Evolutionary conservation across 345 rosid genomes (phyloP).

Genomic region (Brassica napus): DNA sequence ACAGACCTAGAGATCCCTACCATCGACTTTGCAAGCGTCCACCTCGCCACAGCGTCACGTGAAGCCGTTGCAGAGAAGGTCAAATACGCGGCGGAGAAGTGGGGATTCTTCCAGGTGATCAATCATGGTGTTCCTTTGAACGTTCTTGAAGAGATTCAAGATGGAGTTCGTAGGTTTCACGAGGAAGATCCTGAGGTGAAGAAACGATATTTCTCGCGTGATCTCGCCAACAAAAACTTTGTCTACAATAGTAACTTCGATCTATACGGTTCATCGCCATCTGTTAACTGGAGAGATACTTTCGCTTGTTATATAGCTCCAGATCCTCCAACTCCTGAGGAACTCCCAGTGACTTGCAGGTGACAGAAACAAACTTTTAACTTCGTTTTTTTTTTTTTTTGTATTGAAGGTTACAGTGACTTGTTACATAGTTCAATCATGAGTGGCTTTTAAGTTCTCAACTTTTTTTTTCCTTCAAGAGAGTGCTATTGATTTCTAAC

Average conservation of each 20-base stretch:
- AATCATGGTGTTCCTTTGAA: constrained; percentile 47
- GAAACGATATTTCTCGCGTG: constrained; percentile 22
- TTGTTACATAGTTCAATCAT: not conserved
- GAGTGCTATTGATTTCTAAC: not conserved
- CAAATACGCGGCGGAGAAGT: constrained; percentile 22
- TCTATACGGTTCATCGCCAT: constrained; percentile 32
- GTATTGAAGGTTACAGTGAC: not conserved
- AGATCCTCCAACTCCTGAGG: constrained; percentile 41
- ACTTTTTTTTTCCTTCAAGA: not conserved
- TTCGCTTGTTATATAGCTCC: constrained; percentile 48
- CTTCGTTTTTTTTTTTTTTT: not conserved
- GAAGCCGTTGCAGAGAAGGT: constrained; percentile 33
- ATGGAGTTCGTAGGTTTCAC: constrained; percentile 30
- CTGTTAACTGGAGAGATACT: constrained; percentile 54
- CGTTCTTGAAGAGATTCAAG: constrained; percentile 31
- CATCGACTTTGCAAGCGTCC: constrained; percentile 41
- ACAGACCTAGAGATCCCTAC: constrained; percentile 34
- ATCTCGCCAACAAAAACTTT: constrained; percentile 19
- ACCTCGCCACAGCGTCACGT: not conserved
- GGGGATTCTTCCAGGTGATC: constrained; percentile 54
- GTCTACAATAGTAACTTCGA: constrained; percentile 46
- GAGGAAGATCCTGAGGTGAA: constrained; percentile 35
- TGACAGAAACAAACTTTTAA: not conserved
- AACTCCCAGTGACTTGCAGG: constrained; percentile 54
- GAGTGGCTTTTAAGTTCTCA: not conserved